These are phyloP conservation scores for Pisolithus microcarpus DNA, from an alignment of 768 basidiomycete genomes.

Conservation along the genomic window DNA sequence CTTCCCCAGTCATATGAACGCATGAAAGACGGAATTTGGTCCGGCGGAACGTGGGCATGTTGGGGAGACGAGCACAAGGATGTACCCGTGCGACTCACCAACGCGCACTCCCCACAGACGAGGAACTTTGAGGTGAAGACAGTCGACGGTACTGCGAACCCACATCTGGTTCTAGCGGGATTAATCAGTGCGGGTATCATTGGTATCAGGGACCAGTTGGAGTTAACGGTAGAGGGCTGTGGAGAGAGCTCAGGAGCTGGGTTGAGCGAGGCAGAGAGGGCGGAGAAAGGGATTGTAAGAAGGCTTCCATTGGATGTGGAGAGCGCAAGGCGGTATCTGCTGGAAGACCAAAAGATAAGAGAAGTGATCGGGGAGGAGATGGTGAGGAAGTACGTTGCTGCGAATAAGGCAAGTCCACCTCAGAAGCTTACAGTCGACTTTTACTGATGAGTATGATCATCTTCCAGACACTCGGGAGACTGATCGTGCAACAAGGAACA, in stretches of 20 bases:
- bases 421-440: too few relatives aligned
- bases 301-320: constrained; percentile 41
- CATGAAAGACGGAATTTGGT: constrained; percentile 54
- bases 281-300: constrained; percentile 37
- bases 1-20: constrained; percentile 51
- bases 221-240: constrained; percentile 33
- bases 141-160: constrained; percentile 52
- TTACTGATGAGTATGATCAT: not conserved
- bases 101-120: constrained; percentile 36
- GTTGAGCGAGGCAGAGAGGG: constrained; percentile 22
- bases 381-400: constrained; percentile 37
- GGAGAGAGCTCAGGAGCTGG: constrained; percentile 15
- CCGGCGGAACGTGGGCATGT: constrained; percentile 55
- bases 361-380: constrained; percentile 37
- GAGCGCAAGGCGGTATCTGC: constrained; percentile 36
- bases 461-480: not conserved
- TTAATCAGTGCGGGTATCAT: constrained; percentile 42
- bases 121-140: constrained; percentile 55
- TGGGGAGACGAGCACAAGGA: constrained; percentile 64
- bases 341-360: constrained; percentile 26
- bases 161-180: constrained; percentile 47
- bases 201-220: constrained; percentile 33
- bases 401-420: constrained; percentile 38
- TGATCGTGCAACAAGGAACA: not conserved
- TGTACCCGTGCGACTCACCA: constrained; percentile 44